Conservation (phyloP, 2,329 filamentous ascomycete species). For the Chaetomium sp. region DNA sequence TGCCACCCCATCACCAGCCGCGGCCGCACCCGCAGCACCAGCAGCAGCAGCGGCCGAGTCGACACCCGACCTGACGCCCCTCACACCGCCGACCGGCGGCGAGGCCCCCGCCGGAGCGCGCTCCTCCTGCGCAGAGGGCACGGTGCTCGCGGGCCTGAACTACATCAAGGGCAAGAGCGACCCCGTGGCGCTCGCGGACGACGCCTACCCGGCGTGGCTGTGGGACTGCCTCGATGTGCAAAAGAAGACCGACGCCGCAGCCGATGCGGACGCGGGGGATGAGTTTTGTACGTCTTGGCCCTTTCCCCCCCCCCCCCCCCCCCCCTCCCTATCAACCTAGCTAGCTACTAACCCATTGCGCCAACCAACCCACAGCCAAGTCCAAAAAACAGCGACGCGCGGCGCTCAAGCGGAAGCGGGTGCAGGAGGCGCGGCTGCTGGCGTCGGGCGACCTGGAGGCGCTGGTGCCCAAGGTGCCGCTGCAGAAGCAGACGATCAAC, state of each 20-base stretch:
- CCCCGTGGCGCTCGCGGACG: conserved; percentile 72
- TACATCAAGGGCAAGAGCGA: conserved; percentile 74
- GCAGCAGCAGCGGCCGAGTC: conserved; percentile 21
- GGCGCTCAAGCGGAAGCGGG: conserved; percentile 66
- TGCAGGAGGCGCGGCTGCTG: conserved; percentile 60
- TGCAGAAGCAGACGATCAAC: conserved; percentile 79
- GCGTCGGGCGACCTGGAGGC: conserved; percentile 67
- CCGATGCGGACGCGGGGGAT: conserved; percentile 64
- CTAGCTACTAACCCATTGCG: not conserved
- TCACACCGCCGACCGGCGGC: conserved; percentile 35
- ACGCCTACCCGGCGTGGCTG: conserved; percentile 79
- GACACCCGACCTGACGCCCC: conserved; percentile 38
- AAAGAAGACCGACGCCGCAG: conserved; percentile 54
- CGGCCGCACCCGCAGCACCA: conserved; percentile 28
- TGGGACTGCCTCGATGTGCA: conserved; percentile 70
- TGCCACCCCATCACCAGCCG: conserved; percentile 40
- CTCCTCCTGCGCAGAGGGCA: conserved; percentile 67
- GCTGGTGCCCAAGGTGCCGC: conserved; percentile 68
- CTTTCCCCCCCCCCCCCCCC: conserved; percentile 2
- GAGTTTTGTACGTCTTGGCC: conserved; percentile 69
- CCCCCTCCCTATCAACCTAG: not conserved
- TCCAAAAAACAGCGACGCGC: conserved; percentile 77
- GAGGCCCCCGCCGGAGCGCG: conserved; percentile 36
- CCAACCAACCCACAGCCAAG: conserved; percentile 62
- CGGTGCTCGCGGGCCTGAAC: conserved; percentile 72